These are phyloP conservation scores for Xylariaceae sp. DNA, from an alignment of 2,329 filamentous ascomycete genomes.

Conservation along the genomic window DNA sequence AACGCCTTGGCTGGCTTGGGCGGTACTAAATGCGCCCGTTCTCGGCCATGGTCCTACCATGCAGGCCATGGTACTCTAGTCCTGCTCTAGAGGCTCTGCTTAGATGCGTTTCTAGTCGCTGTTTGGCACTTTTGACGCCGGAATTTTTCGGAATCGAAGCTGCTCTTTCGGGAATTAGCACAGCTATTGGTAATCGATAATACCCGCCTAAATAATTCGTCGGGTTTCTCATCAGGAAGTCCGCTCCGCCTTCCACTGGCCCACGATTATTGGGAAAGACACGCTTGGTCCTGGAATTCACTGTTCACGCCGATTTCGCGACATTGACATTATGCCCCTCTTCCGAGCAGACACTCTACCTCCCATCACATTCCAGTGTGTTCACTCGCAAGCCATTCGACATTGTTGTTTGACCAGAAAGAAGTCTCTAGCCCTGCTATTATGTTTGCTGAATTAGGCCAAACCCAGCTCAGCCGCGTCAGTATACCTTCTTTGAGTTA, in stretches of 20 bases:
- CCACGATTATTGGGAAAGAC: slow-evolving; percentile 23
- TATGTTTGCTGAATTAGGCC: not conserved
- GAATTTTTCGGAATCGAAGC: slow-evolving; percentile 25
- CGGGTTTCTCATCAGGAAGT: too few species aligned
- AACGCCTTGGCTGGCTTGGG: slow-evolving; percentile 12
- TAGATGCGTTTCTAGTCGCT: not conserved
- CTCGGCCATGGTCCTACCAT: slow-evolving; percentile 21
- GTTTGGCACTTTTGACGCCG: slow-evolving; percentile 1
- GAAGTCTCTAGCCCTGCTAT: not conserved
- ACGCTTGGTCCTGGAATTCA: slow-evolving; percentile 27
- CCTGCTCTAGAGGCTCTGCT: slow-evolving; percentile 11
- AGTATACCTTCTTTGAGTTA: slow-evolving; percentile 10
- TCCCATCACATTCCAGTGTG: not conserved
- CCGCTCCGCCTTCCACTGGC: slow-evolving; percentile 35
- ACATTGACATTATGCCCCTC: slow-evolving; percentile 8
- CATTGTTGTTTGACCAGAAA: too few species aligned
- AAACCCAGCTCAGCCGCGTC: slow-evolving; percentile 6
- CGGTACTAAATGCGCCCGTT: slow-evolving; percentile 20
- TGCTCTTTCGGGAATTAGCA: not conserved
- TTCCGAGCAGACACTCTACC: not conserved
- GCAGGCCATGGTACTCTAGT: too few species aligned
- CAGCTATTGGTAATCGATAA: slow-evolving; percentile 6
- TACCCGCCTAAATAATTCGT: too few species aligned
- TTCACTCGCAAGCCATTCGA: not conserved
- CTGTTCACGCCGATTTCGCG: slow-evolving; percentile 17